Evolutionary conservation across 2,329 filamentous ascomycete species (phyloP).

Genomic region (Monosporascus ibericus): DNA sequence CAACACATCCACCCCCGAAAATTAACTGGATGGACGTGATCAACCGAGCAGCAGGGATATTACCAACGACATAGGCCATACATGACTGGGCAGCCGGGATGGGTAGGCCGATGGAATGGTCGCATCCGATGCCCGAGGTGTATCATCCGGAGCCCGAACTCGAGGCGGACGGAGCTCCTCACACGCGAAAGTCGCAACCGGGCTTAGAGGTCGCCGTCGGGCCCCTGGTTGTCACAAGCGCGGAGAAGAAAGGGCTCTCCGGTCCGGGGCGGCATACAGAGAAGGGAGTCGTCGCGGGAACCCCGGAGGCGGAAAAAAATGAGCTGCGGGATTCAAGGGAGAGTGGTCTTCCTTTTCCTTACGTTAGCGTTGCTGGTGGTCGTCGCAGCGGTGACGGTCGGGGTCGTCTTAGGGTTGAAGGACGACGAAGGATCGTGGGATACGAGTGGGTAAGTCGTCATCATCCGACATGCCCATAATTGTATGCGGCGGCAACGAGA

Average conservation of each 20-base stretch:
- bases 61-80: too few relatives aligned
- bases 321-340: conserved; percentile 10
- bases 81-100: not conserved
- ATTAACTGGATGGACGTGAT: too few relatives aligned
- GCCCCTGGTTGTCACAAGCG: conserved; percentile 10
- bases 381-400: conserved; percentile 14
- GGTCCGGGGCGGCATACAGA: not conserved
- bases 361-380: conserved; percentile 8
- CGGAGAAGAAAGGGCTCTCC: conserved; percentile 7
- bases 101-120: too few relatives aligned
- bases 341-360: conserved; percentile 10
- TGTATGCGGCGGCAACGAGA: not conserved
- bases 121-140: conserved; percentile 11
- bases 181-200: conserved; percentile 6
- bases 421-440: not conserved
- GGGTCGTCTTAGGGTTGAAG: conserved; percentile 14
- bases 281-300: not conserved
- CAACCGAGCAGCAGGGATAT: too few relatives aligned
- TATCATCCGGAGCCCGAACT: conserved; percentile 15
- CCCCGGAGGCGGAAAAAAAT: not conserved
- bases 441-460: not conserved
- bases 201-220: conserved; percentile 15
- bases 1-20: too few relatives aligned
- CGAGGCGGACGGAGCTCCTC: conserved; percentile 10
- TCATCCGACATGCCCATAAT: not conserved